Percentiles rank a stretch among this genome's conserved stretches.
These are phyloP conservation scores for Didymosphaeria variabile DNA, from an alignment of 2,329 filamentous ascomycete species.

Conservation along the genomic window DNA sequence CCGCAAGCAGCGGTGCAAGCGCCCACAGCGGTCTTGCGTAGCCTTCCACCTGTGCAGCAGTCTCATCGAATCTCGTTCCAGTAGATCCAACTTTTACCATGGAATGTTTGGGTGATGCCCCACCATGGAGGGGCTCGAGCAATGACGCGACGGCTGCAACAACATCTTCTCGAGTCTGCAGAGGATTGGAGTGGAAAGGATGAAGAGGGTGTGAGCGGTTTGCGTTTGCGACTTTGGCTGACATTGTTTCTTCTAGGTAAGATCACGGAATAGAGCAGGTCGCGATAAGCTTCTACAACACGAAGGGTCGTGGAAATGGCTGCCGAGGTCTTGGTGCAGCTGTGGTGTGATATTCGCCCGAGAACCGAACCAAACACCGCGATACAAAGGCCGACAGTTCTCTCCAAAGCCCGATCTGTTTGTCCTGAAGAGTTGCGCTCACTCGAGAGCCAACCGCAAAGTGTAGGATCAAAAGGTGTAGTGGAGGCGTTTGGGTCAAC, in stretches of 20 bases:
- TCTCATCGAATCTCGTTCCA: constrained; percentile 79
- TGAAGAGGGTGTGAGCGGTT: constrained; percentile 55
- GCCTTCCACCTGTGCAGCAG: constrained; percentile 79
- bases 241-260: constrained; percentile 26
- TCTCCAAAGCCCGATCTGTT: neutral
- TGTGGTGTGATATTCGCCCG: neutral
- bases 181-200: constrained; percentile 54
- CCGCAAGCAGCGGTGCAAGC: constrained; percentile 73
- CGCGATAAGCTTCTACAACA: constrained; percentile 10
- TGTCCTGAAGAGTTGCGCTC: neutral
- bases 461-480: neutral
- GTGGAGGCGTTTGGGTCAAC: constrained; percentile 1
- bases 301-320: neutral
- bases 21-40: constrained; percentile 80
- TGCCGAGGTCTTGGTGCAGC: constrained; percentile 9
- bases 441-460: neutral
- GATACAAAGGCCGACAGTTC: neutral
- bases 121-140: constrained; percentile 74
- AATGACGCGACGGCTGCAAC: constrained; percentile 59
- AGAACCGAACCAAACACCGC: neutral
- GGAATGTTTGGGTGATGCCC: constrained; percentile 73
- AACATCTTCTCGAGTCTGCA: constrained; percentile 53
- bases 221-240: constrained; percentile 45
- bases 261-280: neutral
- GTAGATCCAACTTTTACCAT: constrained; percentile 75